A percentile compares a stretch with the other conserved stretches of the same genome.
phyloP scores from a whole-genome alignment of 225 moss, liverwort and hornwort species.

The Asterella californica region DNA sequence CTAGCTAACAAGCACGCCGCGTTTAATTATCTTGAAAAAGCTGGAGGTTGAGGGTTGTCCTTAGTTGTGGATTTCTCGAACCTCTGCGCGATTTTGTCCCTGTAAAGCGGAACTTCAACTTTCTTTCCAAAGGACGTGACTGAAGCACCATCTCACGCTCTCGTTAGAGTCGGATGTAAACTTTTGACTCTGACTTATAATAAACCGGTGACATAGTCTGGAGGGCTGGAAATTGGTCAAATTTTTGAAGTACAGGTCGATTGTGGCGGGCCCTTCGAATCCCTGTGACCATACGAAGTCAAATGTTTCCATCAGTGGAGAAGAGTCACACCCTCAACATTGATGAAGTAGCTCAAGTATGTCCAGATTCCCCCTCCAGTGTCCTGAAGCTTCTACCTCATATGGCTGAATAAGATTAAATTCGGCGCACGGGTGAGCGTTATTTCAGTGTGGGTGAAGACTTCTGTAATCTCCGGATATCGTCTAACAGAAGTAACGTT shows the following conservation, averaged over 20 bases:
- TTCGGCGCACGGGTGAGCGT: background rate
- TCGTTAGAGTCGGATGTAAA: background rate
- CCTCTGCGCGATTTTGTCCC: background rate
- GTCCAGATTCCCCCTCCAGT: constrained; percentile 32
- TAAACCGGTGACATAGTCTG: constrained; percentile 32
- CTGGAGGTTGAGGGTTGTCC: background rate
- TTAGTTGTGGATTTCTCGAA: background rate
- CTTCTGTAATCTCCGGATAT: background rate
- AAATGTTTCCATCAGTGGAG: constrained; percentile 27
- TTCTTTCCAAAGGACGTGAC: background rate
- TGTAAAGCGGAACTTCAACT: background rate
- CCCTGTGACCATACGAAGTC: constrained; percentile 27
- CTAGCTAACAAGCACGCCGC: too few relatives aligned
- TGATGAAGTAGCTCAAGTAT: constrained; percentile 41
- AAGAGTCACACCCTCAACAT: constrained; percentile 37
- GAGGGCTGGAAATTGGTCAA: constrained; percentile 28
- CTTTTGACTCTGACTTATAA: constrained; percentile 7
- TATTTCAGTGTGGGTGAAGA: background rate
- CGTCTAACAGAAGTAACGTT: too few relatives aligned
- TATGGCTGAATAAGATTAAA: background rate
- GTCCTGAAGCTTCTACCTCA: constrained; percentile 14
- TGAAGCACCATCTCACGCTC: background rate
- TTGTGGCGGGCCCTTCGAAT: constrained; percentile 40
- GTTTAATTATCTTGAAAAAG: background rate
- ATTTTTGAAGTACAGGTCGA: constrained; percentile 35